A percentile compares a stretch with the other conserved stretches of the same genome.
Conservation (phyloP, 108 stramenopile species). For the Skeletonema tropicum region DNA sequence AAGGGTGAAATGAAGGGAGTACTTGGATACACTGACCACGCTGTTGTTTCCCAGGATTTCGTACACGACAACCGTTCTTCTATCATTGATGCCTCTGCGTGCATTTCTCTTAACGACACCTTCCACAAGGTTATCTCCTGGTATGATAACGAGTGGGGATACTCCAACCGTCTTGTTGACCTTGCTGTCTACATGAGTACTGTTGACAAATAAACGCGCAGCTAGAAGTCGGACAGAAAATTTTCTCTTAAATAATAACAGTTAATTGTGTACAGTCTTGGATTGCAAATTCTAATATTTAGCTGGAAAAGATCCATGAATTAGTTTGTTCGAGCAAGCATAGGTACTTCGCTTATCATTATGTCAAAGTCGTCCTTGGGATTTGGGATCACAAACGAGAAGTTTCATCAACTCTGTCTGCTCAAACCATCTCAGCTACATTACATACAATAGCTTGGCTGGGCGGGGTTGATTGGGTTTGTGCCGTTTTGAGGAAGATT, state of each 20-base stretch:
- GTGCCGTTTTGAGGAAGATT: no score
- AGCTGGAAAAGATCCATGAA: no score
- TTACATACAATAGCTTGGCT: no score
- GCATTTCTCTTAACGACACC: constrained; percentile 91
- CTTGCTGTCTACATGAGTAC: constrained; percentile 84
- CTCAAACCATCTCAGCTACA: no score
- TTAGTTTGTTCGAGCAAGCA: no score
- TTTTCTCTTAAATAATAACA: background rate
- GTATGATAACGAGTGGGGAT: constrained; percentile 97
- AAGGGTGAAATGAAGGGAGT: constrained; percentile 93
- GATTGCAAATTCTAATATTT: no score
- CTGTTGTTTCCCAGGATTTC: constrained; percentile 95
- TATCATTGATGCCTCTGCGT: constrained; percentile 91
- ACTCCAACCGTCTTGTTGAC: constrained; percentile 95
- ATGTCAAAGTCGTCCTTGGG: no score
- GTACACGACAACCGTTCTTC: constrained; percentile 83
- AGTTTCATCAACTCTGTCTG: no score
- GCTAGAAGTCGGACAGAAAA: background rate
- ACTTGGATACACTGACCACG: constrained; percentile 94
- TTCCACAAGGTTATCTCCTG: constrained; percentile 99
- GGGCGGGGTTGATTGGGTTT: no score
- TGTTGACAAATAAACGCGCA: constrained; percentile 36
- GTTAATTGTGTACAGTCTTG: background rate
- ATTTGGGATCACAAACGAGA: no score
- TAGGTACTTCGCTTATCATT: no score